Base-by-base conservation (phyloP, 2,329 filamentous ascomycete genomes). In the Ophiostoma tasmaniense region DNA sequence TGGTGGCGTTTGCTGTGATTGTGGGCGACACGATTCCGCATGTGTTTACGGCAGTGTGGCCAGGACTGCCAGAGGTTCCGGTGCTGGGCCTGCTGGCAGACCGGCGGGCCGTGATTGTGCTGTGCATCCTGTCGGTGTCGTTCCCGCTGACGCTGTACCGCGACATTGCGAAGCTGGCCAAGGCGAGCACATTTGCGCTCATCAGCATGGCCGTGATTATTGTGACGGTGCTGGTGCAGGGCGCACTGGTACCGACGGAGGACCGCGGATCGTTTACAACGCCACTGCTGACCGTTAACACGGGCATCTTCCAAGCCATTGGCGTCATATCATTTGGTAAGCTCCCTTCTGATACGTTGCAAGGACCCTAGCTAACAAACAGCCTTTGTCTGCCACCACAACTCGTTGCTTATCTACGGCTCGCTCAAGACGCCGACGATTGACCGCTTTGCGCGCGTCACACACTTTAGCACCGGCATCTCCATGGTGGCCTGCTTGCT, bases 1-100 rank as follows among this genome's bases (percentile, higher is more conserved):
- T 99, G 95, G 88, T 99, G 69, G 95, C 95, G 17, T 99, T 98
- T 78, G 95, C 93, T 73, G 93, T 99, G 75, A 97, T 99, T 75
- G 91, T 99, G 11, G 95, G 95, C 70, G 95, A 99, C 78, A 93
- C 92, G 0, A 97, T 99, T 76, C 95, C 95, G 3, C 92, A 93
- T 77, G 95, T 99, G 65, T 78, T 98, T 75, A 81, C 84, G 65
- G 92, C 93, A 4, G 79, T 97, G 5, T 97, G 94, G 81, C 93
- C 95, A 0, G 86, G 86, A 2, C 77, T 98, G 70, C 80, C 81
- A 52, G 82, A 88, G 37, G 87, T 90, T 77, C 88, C 92, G 0
- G 90, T 97, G 28, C 78, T 98, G 22, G 91, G 92, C 78, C 83
- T 97, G 69, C 80, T 99, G 74, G 90, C 91, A 8, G 88, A 97